Base-by-base conservation (phyloP, 805 yeast species). In the Candida maris region DNA sequence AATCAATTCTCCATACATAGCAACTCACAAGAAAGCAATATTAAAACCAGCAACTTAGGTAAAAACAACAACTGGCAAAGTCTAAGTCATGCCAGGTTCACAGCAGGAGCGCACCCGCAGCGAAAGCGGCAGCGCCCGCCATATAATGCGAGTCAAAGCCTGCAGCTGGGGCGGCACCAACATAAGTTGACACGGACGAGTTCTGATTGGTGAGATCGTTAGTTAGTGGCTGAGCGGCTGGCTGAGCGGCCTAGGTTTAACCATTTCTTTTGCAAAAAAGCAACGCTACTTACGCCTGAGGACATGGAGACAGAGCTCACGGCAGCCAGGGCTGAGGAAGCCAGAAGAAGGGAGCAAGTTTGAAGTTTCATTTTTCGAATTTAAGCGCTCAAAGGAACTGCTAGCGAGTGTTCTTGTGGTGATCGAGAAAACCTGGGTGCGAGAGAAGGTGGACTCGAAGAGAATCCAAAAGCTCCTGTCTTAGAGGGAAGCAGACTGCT, bases 341-440 rank as follows among this genome's bases (percentile, higher is more conserved):
- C 67, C 35, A 53, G 41, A 41, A 60, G 37, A 47, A 61, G 45
- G 34, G 62, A 57, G 54, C 61, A 57, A 40, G 69, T 51, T n/a
- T n/a, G n/a, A 69, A 67, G 66, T 61, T 68, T 70, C 73, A 69
- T 68, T 63, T 41, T 62, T 16, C 24, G 28, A 29, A 28, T n/a
- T 21, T 21, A 12, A 21, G 24, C n/a, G n/a, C n/a, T n/a, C n/a
- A n/a, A n/a, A n/a, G n/a, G n/a, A n/a, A n/a, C n/a, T n/a, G n/a
- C n/a, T n/a, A n/a, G n/a, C n/a, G n/a, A n/a, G n/a, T n/a, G n/a
- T n/a, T n/a, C n/a, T n/a, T n/a, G n/a, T n/a, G n/a, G n/a, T n/a
- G n/a, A n/a, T n/a, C n/a, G n/a, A n/a, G n/a, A n/a, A n/a, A n/a
- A n/a, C n/a, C n/a, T n/a, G n/a, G n/a, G n/a, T n/a, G n/a, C n/a